These are phyloP conservation scores for Penicillium polonicum DNA, from an alignment of 2,329 filamentous ascomycete species.

Conservation along the genomic window DNA sequence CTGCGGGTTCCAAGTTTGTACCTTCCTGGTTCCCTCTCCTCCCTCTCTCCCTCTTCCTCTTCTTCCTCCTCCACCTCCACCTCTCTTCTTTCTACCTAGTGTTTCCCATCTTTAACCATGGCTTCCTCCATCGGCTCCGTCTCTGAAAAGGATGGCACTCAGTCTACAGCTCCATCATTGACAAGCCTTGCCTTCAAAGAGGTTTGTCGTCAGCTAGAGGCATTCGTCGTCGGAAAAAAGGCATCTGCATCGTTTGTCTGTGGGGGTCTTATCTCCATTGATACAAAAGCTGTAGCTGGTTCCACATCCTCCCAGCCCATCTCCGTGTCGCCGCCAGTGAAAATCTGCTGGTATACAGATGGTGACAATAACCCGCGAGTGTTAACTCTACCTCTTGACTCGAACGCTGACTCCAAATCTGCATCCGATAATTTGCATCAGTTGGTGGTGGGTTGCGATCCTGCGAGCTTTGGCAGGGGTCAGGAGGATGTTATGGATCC, in stretches of 20 bases:
- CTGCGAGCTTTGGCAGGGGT: slow-evolving; percentile 52
- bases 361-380: neutral
- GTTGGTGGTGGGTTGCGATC: slow-evolving; percentile 38
- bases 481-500: slow-evolving; percentile 53
- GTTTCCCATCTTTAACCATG: neutral
- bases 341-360: neutral
- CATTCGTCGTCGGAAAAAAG: neutral
- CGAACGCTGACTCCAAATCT: neutral
- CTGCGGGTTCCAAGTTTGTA: neutral
- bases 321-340: neutral
- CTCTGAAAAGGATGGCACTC: neutral
- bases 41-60: neutral
- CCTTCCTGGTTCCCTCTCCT: neutral
- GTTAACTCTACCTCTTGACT: neutral
- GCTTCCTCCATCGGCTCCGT: neutral
- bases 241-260: neutral
- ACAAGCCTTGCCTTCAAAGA: neutral
- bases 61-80: neutral
- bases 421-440: slow-evolving; percentile 1
- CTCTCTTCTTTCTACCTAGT: neutral
- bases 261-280: neutral
- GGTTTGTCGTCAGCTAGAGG: neutral
- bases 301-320: neutral
- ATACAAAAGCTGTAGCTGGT: neutral
- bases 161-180: neutral